Base-by-base conservation (phyloP, 768 basidiomycete genomes). In the Cystofilobasidium capitatum region DNA sequence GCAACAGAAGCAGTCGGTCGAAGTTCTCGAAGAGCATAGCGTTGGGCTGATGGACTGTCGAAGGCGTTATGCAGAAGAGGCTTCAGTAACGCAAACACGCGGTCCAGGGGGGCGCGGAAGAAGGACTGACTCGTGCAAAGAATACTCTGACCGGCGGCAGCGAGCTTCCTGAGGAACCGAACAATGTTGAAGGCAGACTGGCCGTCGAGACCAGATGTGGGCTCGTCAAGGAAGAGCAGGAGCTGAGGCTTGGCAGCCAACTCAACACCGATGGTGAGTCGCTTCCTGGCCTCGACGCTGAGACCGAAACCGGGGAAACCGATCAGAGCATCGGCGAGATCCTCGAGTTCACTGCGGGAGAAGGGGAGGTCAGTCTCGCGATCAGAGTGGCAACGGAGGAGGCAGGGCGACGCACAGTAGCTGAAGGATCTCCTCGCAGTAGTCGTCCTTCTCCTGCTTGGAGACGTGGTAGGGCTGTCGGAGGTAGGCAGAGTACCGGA, bases 131-230 rank as follows among this genome's bases (percentile, higher is more conserved):
- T 89, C 81, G 88, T 92, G 85, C 89, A 91, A 20, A 92, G 79
- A 71, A 92, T 90, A 39, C 55, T 58, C 49, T 70, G 71, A 47
- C 71, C 71, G 54, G 69, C 70, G 45, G 64, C 69, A 31, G 68
- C 64, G 31, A 70, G 70, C 62, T 70, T 72, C 49, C 39, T 49
- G 51, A 71, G 64, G 71, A 71, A 71, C 26, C 37, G 89, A 62
- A 89, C 79, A 70, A 91, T 89, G 6, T 85, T 85, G 88, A 88
- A 89, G 2, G 89, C 89, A 63, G 85, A 87, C 76, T 90, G 88
- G 3, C 88, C 89, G 75, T 91, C 89, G 20, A 81, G 74, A 69
- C 79, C 78, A 24, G 61, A 66, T 29, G 78, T 78, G 22, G 78
- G 62, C 51, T 55, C 51, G 73, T 92, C 91, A 40, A 91, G 77